A percentile compares a stretch with the other conserved stretches of the same genome.
phyloP scores from a whole-genome alignment of 805 yeast genomes.

The Kodamaea kaohsiungensis region DNA sequence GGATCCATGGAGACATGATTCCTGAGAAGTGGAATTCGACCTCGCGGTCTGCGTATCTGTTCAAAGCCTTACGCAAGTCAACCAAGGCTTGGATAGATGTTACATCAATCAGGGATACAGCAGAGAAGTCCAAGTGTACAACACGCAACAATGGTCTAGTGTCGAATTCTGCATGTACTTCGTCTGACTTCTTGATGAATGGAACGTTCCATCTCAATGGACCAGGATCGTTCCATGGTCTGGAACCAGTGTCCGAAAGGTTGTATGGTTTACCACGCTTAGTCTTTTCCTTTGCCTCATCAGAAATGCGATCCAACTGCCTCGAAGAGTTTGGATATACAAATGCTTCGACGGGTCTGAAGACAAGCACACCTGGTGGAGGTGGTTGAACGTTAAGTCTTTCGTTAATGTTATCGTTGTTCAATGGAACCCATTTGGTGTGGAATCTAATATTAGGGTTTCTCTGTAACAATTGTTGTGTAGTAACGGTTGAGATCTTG shows the following conservation, averaged over 20 bases:
- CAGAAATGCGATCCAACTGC: slow-evolving; percentile 68
- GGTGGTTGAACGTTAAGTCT: slow-evolving; percentile 67
- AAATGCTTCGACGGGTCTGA: slow-evolving; percentile 78
- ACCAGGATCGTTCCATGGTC: slow-evolving; percentile 94
- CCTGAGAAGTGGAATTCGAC: slow-evolving; percentile 92
- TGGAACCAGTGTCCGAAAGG: slow-evolving; percentile 47
- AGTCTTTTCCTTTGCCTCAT: slow-evolving; percentile 62
- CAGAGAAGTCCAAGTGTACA: slow-evolving; percentile 78
- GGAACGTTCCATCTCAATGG: slow-evolving; percentile 45
- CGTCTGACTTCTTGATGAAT: slow-evolving; percentile 22
- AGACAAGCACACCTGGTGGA: slow-evolving; percentile 89
- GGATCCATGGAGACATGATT: slow-evolving; percentile 82
- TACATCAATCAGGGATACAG: slow-evolving; percentile 73
- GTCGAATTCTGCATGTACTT: slow-evolving; percentile 26
- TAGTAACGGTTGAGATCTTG: slow-evolving; percentile 11
- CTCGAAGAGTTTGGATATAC: slow-evolving; percentile 78
- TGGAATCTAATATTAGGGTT: slow-evolving; percentile 46
- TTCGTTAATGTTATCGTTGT: slow-evolving; percentile 51
- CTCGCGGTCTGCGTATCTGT: slow-evolving; percentile 73
- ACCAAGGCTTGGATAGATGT: slow-evolving; percentile 78
- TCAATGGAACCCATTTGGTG: slow-evolving; percentile 70
- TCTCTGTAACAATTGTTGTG: slow-evolving; percentile 25
- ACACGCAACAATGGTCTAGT: slow-evolving; percentile 67
- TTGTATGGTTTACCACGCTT: slow-evolving; percentile 55
- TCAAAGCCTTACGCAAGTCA: slow-evolving; percentile 72